phyloP scores from a whole-genome alignment of 306 rosid species.

The Sicyos edulis region DNA sequence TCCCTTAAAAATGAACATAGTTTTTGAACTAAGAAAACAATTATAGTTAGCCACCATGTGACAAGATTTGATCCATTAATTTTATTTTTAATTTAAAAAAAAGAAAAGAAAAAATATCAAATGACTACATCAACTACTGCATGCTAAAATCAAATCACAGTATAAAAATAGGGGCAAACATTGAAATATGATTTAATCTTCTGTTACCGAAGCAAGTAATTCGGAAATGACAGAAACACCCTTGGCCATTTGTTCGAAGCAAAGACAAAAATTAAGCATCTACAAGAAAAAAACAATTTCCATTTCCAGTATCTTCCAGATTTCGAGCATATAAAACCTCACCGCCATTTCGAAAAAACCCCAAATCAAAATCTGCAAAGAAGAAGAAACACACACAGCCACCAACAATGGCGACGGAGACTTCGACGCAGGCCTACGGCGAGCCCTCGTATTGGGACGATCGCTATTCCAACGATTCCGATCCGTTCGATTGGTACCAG shows the following conservation, averaged over 20 bases:
- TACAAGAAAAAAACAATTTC: neutral
- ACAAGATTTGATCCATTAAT: too few relatives aligned
- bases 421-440: slow-evolving; percentile 66
- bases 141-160: too few relatives aligned
- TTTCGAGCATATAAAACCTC: slow-evolving; percentile 3
- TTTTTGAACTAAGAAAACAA: too few relatives aligned
- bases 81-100: too few relatives aligned
- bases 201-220: neutral
- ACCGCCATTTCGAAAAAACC: neutral
- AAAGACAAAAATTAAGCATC: neutral
- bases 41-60: too few relatives aligned
- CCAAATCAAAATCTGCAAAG: neutral
- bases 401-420: slow-evolving; percentile 26
- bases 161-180: too few relatives aligned
- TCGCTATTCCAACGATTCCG: slow-evolving; percentile 65
- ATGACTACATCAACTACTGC: too few relatives aligned
- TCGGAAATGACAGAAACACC: neutral
- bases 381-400: neutral
- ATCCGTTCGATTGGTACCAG: slow-evolving; percentile 85
- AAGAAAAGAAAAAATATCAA: too few relatives aligned
- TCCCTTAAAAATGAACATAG: too few relatives aligned
- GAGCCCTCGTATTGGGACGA: slow-evolving; percentile 85
- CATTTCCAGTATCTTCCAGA: neutral
- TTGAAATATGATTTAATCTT: too few relatives aligned
- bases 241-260: neutral